These are phyloP conservation scores for Davidsoniella australis DNA, from an alignment of 2,329 filamentous ascomycete genomes.

Conservation along the genomic window DNA sequence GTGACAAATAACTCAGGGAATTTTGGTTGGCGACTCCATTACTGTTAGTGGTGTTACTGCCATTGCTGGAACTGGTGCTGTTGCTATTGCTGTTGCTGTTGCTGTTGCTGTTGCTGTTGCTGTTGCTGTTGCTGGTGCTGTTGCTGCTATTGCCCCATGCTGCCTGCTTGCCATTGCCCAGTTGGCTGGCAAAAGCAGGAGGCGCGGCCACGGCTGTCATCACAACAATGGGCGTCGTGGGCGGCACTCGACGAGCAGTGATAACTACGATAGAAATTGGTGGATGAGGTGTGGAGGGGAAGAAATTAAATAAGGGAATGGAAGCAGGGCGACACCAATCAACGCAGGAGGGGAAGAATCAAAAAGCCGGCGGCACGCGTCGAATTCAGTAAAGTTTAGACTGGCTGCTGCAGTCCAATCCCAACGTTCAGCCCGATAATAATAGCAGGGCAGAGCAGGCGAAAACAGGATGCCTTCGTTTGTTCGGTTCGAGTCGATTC, in stretches of 20 bases:
- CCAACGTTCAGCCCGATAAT: no score
- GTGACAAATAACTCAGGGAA: slow-evolving; percentile 15
- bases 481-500: no score
- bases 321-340: no score
- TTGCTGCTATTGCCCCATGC: slow-evolving; percentile 49
- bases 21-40: slow-evolving; percentile 2
- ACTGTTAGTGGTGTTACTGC: slow-evolving; percentile 20
- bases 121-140: slow-evolving; percentile 33
- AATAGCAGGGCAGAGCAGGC: no score
- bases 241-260: not conserved
- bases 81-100: slow-evolving; percentile 18
- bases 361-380: no score
- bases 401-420: no score
- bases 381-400: no score
- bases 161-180: slow-evolving; percentile 29
- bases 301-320: no score
- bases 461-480: no score
- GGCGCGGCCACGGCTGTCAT: slow-evolving; percentile 55
- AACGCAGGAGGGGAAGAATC: no score
- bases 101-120: slow-evolving; percentile 27
- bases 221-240: slow-evolving; percentile 10
- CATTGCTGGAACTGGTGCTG: not conserved
- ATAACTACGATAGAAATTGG: no score
- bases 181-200: slow-evolving; percentile 44
- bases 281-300: no score